Evolutionary conservation across 257 asterid genomes (phyloP).

Genomic region (Mentha longifolia): DNA sequence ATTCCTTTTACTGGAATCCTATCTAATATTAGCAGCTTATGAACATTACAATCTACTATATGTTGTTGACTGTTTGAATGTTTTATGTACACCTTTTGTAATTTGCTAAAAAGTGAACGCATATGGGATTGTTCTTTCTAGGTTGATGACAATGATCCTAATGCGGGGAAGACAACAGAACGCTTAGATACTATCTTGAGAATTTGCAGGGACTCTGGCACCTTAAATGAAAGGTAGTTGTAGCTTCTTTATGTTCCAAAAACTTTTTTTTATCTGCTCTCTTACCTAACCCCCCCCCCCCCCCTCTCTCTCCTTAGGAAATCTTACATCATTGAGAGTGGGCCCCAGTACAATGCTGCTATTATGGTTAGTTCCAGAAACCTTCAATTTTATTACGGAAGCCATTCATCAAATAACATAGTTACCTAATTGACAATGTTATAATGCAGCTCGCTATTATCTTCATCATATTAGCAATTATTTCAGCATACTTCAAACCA

Average conservation of each 20-base stretch:
- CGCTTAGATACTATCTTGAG: slow-evolving; percentile 67
- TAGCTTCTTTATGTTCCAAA: background rate
- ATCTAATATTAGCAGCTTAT: background rate
- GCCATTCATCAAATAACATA: background rate
- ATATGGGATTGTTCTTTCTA: slow-evolving; percentile 25
- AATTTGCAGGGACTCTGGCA: slow-evolving; percentile 87
- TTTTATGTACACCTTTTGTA: background rate
- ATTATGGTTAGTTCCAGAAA: slow-evolving; percentile 54
- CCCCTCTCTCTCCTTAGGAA: slow-evolving; percentile 53
- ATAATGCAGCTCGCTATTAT: slow-evolving; percentile 65
- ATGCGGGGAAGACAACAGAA: slow-evolving; percentile 71
- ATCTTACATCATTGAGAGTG: slow-evolving; percentile 65
- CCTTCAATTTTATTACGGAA: background rate
- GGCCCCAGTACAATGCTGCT: slow-evolving; percentile 51
- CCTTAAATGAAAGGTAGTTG: slow-evolving; percentile 47
- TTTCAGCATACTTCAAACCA: slow-evolving; percentile 55
- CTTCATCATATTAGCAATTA: slow-evolving; percentile 62
- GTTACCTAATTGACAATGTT: slow-evolving; percentile 32
- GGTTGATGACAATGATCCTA: slow-evolving; percentile 83
- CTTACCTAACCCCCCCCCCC: background rate
- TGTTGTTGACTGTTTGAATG: background rate
- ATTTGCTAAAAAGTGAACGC: slow-evolving; percentile 1
- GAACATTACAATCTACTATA: background rate
- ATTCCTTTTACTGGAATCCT: background rate
- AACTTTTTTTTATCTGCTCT: background rate